These are phyloP conservation scores for Cephalotrichum gorgonifer DNA, from an alignment of 2,329 filamentous ascomycete species.

Conservation along the genomic window DNA sequence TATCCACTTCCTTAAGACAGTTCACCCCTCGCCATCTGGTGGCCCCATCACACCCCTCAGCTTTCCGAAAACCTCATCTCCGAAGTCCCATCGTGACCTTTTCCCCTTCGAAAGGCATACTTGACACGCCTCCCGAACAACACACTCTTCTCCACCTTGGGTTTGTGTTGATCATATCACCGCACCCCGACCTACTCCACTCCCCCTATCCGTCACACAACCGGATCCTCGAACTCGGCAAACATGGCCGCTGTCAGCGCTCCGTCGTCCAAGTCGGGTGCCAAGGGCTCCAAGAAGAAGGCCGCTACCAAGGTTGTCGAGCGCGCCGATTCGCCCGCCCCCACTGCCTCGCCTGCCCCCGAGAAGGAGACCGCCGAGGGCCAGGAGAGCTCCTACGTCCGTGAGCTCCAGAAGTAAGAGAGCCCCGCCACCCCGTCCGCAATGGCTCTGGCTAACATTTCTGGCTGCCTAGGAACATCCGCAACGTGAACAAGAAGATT, in stretches of 20 bases:
- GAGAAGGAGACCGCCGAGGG: slow-evolving; percentile 47
- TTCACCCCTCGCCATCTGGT: too few species aligned
- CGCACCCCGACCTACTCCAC: background rate
- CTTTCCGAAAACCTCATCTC: too few species aligned
- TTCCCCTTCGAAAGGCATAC: too few species aligned
- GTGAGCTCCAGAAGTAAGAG: slow-evolving; percentile 75
- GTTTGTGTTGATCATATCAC: background rate
- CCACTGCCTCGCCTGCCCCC: slow-evolving; percentile 34
- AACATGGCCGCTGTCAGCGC: slow-evolving; percentile 53
- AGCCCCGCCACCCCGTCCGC: background rate
- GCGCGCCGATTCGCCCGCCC: slow-evolving; percentile 45
- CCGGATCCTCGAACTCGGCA: background rate
- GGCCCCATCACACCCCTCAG: too few species aligned
- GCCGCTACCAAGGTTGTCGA: slow-evolving; percentile 31
- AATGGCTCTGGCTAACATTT: slow-evolving; percentile 8
- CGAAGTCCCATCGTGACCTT: too few species aligned
- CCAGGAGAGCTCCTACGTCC: slow-evolving; percentile 68
- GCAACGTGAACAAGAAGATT: slow-evolving; percentile 90
- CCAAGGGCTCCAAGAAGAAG: slow-evolving; percentile 57
- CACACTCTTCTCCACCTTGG: background rate
- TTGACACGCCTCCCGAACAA: background rate
- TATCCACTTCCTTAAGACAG: too few species aligned
- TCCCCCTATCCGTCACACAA: background rate
- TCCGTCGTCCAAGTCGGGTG: slow-evolving; percentile 24
- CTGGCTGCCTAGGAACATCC: slow-evolving; percentile 57